phyloP scores from a whole-genome alignment of 2,329 filamentous ascomycete genomes.

The Coniella vitis region DNA sequence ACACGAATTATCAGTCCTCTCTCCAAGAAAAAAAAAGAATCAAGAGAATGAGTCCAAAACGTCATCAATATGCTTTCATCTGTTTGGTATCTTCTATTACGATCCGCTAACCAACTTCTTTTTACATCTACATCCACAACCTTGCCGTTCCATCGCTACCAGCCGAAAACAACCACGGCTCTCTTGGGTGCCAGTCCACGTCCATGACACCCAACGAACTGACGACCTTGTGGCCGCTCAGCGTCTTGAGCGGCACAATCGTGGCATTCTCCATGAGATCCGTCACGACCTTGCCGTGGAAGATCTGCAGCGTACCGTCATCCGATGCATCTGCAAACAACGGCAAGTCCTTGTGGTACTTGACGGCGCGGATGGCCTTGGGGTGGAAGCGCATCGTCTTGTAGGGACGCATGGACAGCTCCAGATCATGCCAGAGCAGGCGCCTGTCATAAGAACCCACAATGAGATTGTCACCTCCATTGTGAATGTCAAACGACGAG shows the following conservation, averaged over 20 bases:
- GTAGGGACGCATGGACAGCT: slow-evolving; percentile 83
- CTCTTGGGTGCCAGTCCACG: slow-evolving; percentile 88
- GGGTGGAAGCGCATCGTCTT: slow-evolving; percentile 94
- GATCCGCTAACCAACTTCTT: background rate
- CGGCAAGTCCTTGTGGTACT: slow-evolving; percentile 75
- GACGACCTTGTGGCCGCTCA: slow-evolving; percentile 82
- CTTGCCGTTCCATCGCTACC: slow-evolving; percentile 90
- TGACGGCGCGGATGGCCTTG: slow-evolving; percentile 84
- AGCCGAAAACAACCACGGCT: slow-evolving; percentile 91
- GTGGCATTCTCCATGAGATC: slow-evolving; percentile 95
- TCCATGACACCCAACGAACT: slow-evolving; percentile 86
- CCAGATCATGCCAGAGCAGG: slow-evolving; percentile 93
- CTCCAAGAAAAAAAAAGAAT: too few species aligned
- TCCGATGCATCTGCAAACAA: slow-evolving; percentile 94
- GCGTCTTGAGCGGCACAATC: slow-evolving; percentile 91
- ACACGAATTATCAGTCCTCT: too few species aligned
- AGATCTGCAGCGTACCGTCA: slow-evolving; percentile 89
- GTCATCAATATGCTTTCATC: background rate
- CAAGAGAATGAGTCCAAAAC: too few species aligned
- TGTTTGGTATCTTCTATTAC: slow-evolving; percentile 13
- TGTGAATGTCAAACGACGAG: slow-evolving; percentile 86
- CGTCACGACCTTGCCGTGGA: slow-evolving; percentile 91
- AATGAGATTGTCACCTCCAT: slow-evolving; percentile 87
- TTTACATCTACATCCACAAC: slow-evolving; percentile 62
- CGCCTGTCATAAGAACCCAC: slow-evolving; percentile 92